Percentiles rank a stretch among this genome's conserved stretches.
Conservation (phyloP, 2,329 filamentous ascomycete species). For the Aspergillus sp. region DNA sequence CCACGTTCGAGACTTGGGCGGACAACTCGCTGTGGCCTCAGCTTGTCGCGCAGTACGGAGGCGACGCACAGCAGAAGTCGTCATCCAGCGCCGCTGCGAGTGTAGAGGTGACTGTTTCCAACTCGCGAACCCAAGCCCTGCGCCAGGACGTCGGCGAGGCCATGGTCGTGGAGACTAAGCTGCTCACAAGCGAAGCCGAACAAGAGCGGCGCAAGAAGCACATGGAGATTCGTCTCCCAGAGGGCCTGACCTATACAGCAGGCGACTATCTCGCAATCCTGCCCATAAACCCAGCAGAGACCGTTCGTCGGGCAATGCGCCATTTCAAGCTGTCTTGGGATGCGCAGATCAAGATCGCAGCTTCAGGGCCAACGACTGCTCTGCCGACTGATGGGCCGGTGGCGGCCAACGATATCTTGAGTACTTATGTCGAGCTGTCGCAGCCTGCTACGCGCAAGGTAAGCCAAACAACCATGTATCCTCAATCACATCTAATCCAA, state of each 20-base stretch:
- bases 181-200: slow-evolving; percentile 52
- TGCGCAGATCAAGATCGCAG: slow-evolving; percentile 57
- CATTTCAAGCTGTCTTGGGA: slow-evolving; percentile 69
- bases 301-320: slow-evolving; percentile 62
- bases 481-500: too few relatives aligned
- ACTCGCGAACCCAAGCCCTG: slow-evolving; percentile 25
- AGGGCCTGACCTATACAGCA: slow-evolving; percentile 63
- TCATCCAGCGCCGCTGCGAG: too few relatives aligned
- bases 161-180: slow-evolving; percentile 54
- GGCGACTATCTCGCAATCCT: slow-evolving; percentile 78
- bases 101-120: background rate
- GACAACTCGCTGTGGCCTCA: slow-evolving; percentile 7
- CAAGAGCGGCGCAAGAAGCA: slow-evolving; percentile 57
- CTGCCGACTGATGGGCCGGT: slow-evolving; percentile 59
- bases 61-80: background rate
- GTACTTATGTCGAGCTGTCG: slow-evolving; percentile 70
- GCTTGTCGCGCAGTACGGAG: background rate
- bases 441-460: slow-evolving; percentile 49
- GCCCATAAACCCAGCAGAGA: slow-evolving; percentile 66
- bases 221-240: slow-evolving; percentile 67
- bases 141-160: slow-evolving; percentile 46
- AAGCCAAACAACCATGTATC: background rate
- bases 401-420: slow-evolving; percentile 63
- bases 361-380: slow-evolving; percentile 21
- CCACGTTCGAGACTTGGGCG: slow-evolving; percentile 7